Evolutionary conservation across 2,329 filamentous ascomycete genomes (phyloP).

Genomic region (Sarocladium strictum): DNA sequence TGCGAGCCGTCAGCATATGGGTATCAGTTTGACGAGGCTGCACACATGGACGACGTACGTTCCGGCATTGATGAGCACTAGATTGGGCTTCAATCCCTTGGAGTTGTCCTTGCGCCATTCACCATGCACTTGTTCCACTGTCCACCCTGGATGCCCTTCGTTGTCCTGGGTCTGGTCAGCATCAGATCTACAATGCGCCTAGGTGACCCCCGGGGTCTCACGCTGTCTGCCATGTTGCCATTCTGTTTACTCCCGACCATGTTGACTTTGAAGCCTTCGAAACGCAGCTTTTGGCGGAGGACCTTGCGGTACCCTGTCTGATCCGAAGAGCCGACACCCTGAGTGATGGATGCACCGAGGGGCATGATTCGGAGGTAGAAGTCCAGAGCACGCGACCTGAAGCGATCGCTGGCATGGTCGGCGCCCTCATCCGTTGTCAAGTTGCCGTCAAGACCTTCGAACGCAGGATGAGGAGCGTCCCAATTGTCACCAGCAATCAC

Average conservation of each 20-base stretch:
- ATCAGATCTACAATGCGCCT: too few species aligned
- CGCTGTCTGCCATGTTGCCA: slow-evolving; percentile 19
- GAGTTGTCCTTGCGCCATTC: background rate
- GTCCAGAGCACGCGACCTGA: background rate
- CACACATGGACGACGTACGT: too few species aligned
- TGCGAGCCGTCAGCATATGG: too few species aligned
- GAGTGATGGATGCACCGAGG: slow-evolving; percentile 29
- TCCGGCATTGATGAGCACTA: slow-evolving; percentile 17
- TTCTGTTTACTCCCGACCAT: slow-evolving; percentile 29
- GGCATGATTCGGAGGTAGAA: slow-evolving; percentile 26
- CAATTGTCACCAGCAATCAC: background rate
- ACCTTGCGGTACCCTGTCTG: slow-evolving; percentile 30
- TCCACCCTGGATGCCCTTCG: slow-evolving; percentile 15
- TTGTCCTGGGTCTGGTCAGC: slow-evolving; percentile 11
- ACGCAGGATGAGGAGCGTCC: background rate
- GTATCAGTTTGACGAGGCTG: too few species aligned
- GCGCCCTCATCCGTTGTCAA: background rate
- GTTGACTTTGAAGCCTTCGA: slow-evolving; percentile 23
- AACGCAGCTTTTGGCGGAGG: slow-evolving; percentile 22
- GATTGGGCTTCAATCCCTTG: slow-evolving; percentile 13
- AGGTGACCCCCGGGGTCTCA: too few species aligned
- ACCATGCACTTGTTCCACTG: slow-evolving; percentile 4
- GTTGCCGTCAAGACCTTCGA: background rate
- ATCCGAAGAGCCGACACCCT: slow-evolving; percentile 17
- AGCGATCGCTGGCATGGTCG: background rate